Conservation (phyloP, 2,329 filamentous ascomycete genomes). For the Lasiodiplodia theobromae region DNA sequence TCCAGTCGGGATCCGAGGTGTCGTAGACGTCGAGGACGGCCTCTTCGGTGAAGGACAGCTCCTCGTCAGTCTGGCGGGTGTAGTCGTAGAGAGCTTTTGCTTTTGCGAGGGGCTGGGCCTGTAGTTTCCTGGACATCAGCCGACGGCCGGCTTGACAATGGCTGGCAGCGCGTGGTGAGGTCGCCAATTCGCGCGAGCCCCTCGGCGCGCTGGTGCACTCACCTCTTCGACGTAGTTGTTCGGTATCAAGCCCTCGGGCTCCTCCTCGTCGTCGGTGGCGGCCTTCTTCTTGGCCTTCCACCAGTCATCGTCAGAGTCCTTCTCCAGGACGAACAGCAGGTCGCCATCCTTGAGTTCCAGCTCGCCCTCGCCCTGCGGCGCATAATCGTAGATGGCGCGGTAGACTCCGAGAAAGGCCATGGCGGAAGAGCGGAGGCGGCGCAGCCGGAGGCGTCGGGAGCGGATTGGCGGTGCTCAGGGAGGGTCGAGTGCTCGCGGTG, state of each 20-base stretch:
- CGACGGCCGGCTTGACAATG: background rate
- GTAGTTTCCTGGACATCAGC: slow-evolving; percentile 28
- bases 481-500: background rate
- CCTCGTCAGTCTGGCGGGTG: slow-evolving; percentile 94
- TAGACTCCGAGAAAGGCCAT: slow-evolving; percentile 96
- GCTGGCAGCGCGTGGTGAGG: slow-evolving; percentile 5
- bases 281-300: slow-evolving; percentile 95
- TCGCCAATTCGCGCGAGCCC: slow-evolving; percentile 6
- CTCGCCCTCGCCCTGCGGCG: slow-evolving; percentile 85
- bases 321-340: slow-evolving; percentile 86
- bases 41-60: slow-evolving; percentile 94
- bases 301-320: slow-evolving; percentile 79
- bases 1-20: slow-evolving; percentile 93
- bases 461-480: background rate
- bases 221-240: slow-evolving; percentile 97
- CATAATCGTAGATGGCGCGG: slow-evolving; percentile 91
- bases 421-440: slow-evolving; percentile 1
- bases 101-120: slow-evolving; percentile 71
- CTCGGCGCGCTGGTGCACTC: slow-evolving; percentile 43
- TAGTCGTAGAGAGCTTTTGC: slow-evolving; percentile 99
- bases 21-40: slow-evolving; percentile 85
- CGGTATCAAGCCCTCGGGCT: slow-evolving; percentile 87
- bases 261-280: slow-evolving; percentile 80
- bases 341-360: slow-evolving; percentile 85
- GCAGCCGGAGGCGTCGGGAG: background rate